Base-by-base conservation (phyloP, 176 grass and related monocot genomes). In the Aegilops umbellulata region DNA sequence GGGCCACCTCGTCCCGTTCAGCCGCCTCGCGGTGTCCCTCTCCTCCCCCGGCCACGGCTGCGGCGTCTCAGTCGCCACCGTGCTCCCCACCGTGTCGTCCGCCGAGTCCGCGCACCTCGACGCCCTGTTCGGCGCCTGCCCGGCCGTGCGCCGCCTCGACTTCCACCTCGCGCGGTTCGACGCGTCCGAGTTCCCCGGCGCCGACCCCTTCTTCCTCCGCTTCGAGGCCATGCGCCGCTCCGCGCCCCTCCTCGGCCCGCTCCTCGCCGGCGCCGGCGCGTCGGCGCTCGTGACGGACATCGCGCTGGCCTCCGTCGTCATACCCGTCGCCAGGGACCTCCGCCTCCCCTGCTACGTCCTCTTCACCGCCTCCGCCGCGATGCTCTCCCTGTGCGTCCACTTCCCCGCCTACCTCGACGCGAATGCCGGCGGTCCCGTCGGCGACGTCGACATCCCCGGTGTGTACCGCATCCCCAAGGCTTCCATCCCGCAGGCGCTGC, bases 181-280 rank as follows among this genome's bases (percentile, higher is more conserved):
- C 70, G 87, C 24, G 1, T 93, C 92, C 15, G 60, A 73, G 66
- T 89, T 87, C 69, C 65, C 74, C 58, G 29, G 53, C 63, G 70
- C 84, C 24, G 95, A 95, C 88, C 92, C 95, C 3, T 97, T 95
- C 87, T 93, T 79, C 77, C 78, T 95, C 73, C 92, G 74, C 42
- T 95, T 84, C 69, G 89, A 97, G 88, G 57, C 84, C 42, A 82
- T 90, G 15, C 84, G 87, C 27, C 92, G 88, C 13, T 95, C 92
- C 15, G 87, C 70, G 46, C 85, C 86, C 17, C 58, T 90, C 19
- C 77, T 97, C 71, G 81, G 78, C 10, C 62, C 69, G 19, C 79
- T 90, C 64, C 71, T 97, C 72, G 31, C 90, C 36, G 84, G 51
- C 23, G 68, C 75, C 19, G 25, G 17, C 0, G 77, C 91, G 25